A percentile compares a stretch with the other conserved stretches of the same genome.
These are phyloP conservation scores for Skeletonema costatum DNA, from an alignment of 108 stramenopile genomes.

Conservation along the genomic window DNA sequence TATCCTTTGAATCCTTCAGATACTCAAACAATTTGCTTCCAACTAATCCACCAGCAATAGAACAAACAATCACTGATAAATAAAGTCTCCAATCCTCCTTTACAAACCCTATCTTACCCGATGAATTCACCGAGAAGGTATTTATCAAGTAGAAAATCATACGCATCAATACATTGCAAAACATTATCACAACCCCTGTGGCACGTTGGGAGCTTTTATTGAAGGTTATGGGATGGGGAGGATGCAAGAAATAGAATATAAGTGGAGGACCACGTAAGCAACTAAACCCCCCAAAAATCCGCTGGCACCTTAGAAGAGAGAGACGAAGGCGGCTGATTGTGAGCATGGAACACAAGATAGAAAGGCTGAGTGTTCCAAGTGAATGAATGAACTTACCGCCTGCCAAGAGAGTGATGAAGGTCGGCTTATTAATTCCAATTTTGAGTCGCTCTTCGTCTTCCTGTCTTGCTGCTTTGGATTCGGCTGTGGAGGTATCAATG, in stretches of 20 bases:
- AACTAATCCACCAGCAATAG: slow-evolving; percentile 32
- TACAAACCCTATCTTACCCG: slow-evolving; percentile 11
- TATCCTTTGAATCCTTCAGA: slow-evolving; percentile 35
- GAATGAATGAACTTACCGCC: slow-evolving; percentile 7
- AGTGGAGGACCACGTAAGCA: slow-evolving; percentile 52
- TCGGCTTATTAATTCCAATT: slow-evolving; percentile 16
- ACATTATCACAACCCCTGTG: slow-evolving; percentile 43
- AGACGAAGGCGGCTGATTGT: not conserved
- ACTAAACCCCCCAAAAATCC: slow-evolving; percentile 55
- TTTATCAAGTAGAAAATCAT: slow-evolving; percentile 36
- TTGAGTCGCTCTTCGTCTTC: slow-evolving; percentile 5
- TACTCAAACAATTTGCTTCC: slow-evolving; percentile 43
- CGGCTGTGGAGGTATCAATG: not conserved
- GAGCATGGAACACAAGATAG: too few species aligned
- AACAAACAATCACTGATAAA: slow-evolving; percentile 23
- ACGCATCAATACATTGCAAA: slow-evolving; percentile 39
- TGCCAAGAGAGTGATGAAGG: slow-evolving; percentile 23
- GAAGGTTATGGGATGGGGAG: slow-evolving; percentile 40
- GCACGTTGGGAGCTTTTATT: slow-evolving; percentile 47
- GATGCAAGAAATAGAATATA: slow-evolving; percentile 51
- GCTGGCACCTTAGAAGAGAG: not conserved
- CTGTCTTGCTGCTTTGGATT: not conserved
- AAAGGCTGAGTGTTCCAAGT: too few species aligned
- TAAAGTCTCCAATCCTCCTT: slow-evolving; percentile 45
- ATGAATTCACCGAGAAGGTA: slow-evolving; percentile 10